Base-by-base conservation (phyloP, 257 asterid species). In the Nicotiana undulata region DNA sequence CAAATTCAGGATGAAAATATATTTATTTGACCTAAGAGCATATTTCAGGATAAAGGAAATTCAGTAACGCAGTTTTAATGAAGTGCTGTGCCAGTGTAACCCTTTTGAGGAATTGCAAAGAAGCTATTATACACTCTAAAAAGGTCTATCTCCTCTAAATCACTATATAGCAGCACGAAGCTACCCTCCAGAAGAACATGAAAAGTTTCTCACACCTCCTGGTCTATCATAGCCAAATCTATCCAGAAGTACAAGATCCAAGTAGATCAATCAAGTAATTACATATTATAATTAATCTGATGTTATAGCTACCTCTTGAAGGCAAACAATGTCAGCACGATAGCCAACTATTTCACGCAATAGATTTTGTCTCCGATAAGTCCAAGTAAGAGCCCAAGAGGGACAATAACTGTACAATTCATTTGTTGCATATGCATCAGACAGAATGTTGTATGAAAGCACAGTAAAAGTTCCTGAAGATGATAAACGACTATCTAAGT, bases 351-450 rank as follows among this genome's bases (percentile, higher is more conserved):
- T 96, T 85, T 96, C 99, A 56, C 98, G 94, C 76, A 96, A 85
- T 49, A 96, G 88, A 82, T 94, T 96, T 87, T 96, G 99, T 85
- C 93, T 87, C 83, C 98, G 96, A 82, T 96, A 94, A 78, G 98
- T 84, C 99, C 99, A 96, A 60, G 99, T 91, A 80, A 96, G 97
- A 61, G 99, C 99, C 99, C 99, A 96, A 72, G 98, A 65, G 29
- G 99, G 98, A 81, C 99, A 96, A 86, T 94, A 96, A 86, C 88
- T 83, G 85, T 91, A 91, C 59, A 84, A 79, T 81, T 96, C 98
- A 81, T 81, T 96, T 18, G 91, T 80, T 16, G 98, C 97, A 87
- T 85, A 88, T 66, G 90, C 81, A 65, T 96, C 99, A 1, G 97
- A 88, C 60, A 96, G 84, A 53, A 94, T 92, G 85, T 96, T 96